These are phyloP conservation scores for Gracilariopsis chorda DNA, from an alignment of 23 red algal species.

Conservation along the genomic window DNA sequence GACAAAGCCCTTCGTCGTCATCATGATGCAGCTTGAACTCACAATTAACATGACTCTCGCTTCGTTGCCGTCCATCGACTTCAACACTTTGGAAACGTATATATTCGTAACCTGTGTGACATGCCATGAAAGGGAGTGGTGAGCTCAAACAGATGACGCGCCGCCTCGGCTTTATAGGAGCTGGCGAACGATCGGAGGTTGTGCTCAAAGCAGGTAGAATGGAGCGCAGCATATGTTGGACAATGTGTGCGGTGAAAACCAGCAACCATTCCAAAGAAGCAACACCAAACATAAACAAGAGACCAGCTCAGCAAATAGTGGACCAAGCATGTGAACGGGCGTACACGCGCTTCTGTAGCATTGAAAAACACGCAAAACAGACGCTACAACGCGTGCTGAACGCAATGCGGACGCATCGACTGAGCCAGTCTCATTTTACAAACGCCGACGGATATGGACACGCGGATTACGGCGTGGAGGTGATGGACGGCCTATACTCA, in stretches of 20 bases:
- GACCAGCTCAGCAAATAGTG: background rate
- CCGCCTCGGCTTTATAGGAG: no score
- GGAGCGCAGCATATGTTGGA: background rate
- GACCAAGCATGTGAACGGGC: background rate
- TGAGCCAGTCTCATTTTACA: constrained; percentile 61
- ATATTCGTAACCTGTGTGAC: no score
- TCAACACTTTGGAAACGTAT: no score
- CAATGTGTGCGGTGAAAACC: background rate
- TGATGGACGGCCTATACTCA: constrained; percentile 68
- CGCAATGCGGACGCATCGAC: constrained; percentile 34
- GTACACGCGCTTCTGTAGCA: background rate
- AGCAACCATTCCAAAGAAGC: background rate
- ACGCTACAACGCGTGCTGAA: constrained; percentile 51
- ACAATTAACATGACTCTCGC: no score
- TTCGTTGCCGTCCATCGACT: no score
- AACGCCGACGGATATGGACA: constrained; percentile 82
- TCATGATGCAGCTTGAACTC: no score
- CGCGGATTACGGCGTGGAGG: constrained; percentile 69
- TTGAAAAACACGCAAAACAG: constrained; percentile 51
- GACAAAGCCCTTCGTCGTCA: no score
- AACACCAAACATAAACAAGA: background rate
- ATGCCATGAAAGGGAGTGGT: no score
- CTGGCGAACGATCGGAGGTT: no score
- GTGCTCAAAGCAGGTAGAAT: no score
- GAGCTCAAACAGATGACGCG: no score